Percentiles rank a stretch among this genome's conserved stretches.
phyloP scores from a whole-genome alignment of 768 basidiomycete genomes.

The Russula sp. region DNA sequence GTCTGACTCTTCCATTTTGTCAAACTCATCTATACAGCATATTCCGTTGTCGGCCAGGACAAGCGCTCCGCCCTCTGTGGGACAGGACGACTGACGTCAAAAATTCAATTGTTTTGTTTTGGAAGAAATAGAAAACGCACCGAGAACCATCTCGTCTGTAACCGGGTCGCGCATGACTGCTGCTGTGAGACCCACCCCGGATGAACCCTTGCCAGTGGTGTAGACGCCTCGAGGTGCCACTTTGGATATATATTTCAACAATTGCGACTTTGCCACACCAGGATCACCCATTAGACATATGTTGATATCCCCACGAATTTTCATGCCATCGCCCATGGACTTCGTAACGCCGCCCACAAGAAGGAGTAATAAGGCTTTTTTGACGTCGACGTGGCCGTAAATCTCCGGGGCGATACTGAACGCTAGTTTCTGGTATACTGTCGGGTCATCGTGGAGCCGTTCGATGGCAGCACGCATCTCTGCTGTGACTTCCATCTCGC shows the following conservation, averaged over 20 bases:
- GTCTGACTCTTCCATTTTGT: slow-evolving; percentile 99
- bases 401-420: slow-evolving; percentile 98
- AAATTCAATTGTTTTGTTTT: slow-evolving; percentile 7
- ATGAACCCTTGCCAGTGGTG: slow-evolving; percentile 97
- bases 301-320: slow-evolving; percentile 96
- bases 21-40: slow-evolving; percentile 99
- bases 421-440: slow-evolving; percentile 84
- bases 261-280: slow-evolving; percentile 96
- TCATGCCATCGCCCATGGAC: slow-evolving; percentile 95
- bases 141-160: slow-evolving; percentile 98
- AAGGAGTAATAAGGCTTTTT: slow-evolving; percentile 89
- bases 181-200: slow-evolving; percentile 97
- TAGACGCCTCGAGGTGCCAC: slow-evolving; percentile 97
- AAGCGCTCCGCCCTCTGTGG: slow-evolving; percentile 94
- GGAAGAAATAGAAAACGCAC: slow-evolving; percentile 47
- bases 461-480: slow-evolving; percentile 69
- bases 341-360: slow-evolving; percentile 97
- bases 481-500: slow-evolving; percentile 88
- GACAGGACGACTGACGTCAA: neutral
- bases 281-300: slow-evolving; percentile 99
- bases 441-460: slow-evolving; percentile 67
- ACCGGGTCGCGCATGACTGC: slow-evolving; percentile 99
- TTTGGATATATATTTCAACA: slow-evolving; percentile 97
- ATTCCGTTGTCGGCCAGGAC: slow-evolving; percentile 99
- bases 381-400: slow-evolving; percentile 95